Evolutionary conservation across 768 basidiomycete genomes (phyloP).

Genomic region (Russula dissimulans): DNA sequence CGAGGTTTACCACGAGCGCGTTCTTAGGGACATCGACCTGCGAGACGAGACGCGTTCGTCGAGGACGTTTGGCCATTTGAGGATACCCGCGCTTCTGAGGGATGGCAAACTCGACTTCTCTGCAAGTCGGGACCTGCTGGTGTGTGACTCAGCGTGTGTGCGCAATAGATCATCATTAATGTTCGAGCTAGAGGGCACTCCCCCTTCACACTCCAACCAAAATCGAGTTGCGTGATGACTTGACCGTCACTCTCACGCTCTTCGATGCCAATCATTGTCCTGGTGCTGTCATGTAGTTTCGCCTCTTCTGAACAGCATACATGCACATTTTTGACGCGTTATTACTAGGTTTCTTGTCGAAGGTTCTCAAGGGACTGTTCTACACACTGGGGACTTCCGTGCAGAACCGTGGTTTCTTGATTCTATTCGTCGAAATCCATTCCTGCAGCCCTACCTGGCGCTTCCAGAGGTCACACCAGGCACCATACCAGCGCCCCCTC

Average conservation of each 20-base stretch:
- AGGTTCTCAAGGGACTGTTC: slow-evolving; percentile 54
- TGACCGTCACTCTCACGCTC: slow-evolving; percentile 63
- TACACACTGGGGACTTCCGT: slow-evolving; percentile 92
- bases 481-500: neutral
- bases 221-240: slow-evolving; percentile 46
- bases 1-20: slow-evolving; percentile 60
- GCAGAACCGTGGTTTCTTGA: slow-evolving; percentile 78
- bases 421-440: slow-evolving; percentile 56
- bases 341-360: slow-evolving; percentile 74
- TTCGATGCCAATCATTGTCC: slow-evolving; percentile 94
- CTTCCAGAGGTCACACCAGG: neutral
- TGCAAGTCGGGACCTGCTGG: slow-evolving; percentile 61
- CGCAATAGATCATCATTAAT: neutral
- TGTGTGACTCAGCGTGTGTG: slow-evolving; percentile 27
- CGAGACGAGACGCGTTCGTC: slow-evolving; percentile 35
- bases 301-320: neutral
- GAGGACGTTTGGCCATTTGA: slow-evolving; percentile 61
- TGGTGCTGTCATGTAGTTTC: slow-evolving; percentile 73
- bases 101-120: slow-evolving; percentile 38
- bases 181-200: slow-evolving; percentile 39
- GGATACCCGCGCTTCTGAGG: slow-evolving; percentile 39
- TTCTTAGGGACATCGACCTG: slow-evolving; percentile 43
- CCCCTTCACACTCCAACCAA: slow-evolving; percentile 55
- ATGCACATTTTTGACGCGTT: neutral
- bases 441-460: slow-evolving; percentile 61